Conservation (phyloP, 768 basidiomycete species). For the Amylocystis lapponica region DNA sequence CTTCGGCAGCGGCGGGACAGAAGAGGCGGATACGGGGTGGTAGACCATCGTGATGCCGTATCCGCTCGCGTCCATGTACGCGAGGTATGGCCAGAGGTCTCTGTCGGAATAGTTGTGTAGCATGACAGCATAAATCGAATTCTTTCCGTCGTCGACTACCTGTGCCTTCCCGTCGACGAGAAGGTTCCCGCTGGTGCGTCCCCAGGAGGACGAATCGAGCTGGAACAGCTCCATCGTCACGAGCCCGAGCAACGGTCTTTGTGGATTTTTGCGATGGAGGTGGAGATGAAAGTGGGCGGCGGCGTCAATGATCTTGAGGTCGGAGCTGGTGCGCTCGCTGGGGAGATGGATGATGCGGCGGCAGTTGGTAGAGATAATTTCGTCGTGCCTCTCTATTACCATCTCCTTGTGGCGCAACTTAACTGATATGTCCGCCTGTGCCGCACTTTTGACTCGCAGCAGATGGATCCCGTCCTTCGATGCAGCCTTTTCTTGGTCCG, state of each 20-base stretch:
- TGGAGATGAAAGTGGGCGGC: slow-evolving; percentile 58
- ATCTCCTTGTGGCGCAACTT: slow-evolving; percentile 34
- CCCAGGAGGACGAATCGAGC: slow-evolving; percentile 40
- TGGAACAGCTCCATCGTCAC: slow-evolving; percentile 50
- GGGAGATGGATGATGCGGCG: slow-evolving; percentile 35
- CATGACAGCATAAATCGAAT: slow-evolving; percentile 41
- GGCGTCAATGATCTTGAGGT: slow-evolving; percentile 40
- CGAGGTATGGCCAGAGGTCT: slow-evolving; percentile 59
- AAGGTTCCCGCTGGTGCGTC: slow-evolving; percentile 39
- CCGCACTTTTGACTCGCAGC: slow-evolving; percentile 37
- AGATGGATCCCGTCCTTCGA: slow-evolving; percentile 39
- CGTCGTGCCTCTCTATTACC: slow-evolving; percentile 41
- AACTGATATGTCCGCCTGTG: slow-evolving; percentile 48
- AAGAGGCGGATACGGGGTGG: slow-evolving; percentile 33
- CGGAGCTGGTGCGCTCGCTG: slow-evolving; percentile 25
- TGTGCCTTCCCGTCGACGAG: slow-evolving; percentile 43
- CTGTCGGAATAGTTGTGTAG: slow-evolving; percentile 44
- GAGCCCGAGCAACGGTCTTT: slow-evolving; percentile 39
- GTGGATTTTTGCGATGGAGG: slow-evolving; percentile 44
- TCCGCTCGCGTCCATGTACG: slow-evolving; percentile 53
- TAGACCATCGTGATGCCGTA: slow-evolving; percentile 52
- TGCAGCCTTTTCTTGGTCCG: slow-evolving; percentile 27
- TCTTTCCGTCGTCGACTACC: slow-evolving; percentile 35
- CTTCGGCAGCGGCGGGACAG: slow-evolving; percentile 38
- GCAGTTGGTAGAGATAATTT: slow-evolving; percentile 31